Percentiles rank a stretch among this genome's conserved stretches.
These are phyloP conservation scores for Wickerhamomyces sp. DNA, from an alignment of 1,139 yeast genomes.

Conservation along the genomic window DNA sequence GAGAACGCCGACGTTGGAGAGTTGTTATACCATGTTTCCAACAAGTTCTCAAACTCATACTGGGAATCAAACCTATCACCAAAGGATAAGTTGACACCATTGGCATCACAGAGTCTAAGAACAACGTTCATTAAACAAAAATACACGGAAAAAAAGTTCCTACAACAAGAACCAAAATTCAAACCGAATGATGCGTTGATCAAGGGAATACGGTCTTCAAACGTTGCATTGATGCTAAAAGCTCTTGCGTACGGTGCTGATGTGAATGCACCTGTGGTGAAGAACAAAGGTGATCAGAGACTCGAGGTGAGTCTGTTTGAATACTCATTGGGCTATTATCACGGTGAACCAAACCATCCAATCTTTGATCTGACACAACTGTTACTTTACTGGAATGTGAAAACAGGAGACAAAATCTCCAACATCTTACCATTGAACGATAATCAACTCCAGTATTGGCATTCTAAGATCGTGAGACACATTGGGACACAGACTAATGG, in stretches of 20 bases:
- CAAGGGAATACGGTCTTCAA: constrained; percentile 46
- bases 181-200: constrained; percentile 27
- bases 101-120: constrained; percentile 31
- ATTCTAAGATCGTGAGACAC: constrained; percentile 4
- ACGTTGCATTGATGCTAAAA: constrained; percentile 41
- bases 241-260: constrained; percentile 48
- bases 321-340: constrained; percentile 51
- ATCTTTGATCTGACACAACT: constrained; percentile 73
- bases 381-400: constrained; percentile 47
- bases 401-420: constrained; percentile 28
- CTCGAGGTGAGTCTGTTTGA: constrained; percentile 46
- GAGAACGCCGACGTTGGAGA: constrained; percentile 53
- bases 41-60: constrained; percentile 54
- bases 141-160: constrained; percentile 40
- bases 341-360: constrained; percentile 26
- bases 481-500: not conserved
- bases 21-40: constrained; percentile 56
- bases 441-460: constrained; percentile 52
- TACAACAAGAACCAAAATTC: constrained; percentile 17
- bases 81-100: constrained; percentile 28
- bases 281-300: constrained; percentile 22
- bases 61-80: constrained; percentile 45
- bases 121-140: constrained; percentile 45
- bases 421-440: constrained; percentile 33
- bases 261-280: constrained; percentile 34